phyloP scores from a whole-genome alignment of 371 early-diverging fungal species.

The Mucor saturninus region DNA sequence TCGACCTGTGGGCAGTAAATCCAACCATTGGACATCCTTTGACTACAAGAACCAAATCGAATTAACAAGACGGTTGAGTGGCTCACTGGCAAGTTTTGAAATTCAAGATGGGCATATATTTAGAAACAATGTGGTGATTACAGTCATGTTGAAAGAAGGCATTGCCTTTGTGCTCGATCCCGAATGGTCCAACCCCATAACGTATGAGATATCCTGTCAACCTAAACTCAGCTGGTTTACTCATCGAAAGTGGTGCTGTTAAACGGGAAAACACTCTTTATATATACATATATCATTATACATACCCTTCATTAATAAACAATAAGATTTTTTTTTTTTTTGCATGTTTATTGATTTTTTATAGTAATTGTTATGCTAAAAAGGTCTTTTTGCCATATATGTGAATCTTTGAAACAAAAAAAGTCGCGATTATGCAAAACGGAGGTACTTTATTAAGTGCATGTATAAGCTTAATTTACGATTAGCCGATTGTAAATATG shows the following conservation, averaged over 20 bases:
- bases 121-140: slow-evolving; percentile 3
- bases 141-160: slow-evolving; percentile 17
- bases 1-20: slow-evolving; percentile 4
- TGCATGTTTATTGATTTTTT: too few species aligned
- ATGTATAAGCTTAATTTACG: too few species aligned
- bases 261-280: not conserved
- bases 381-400: too few species aligned
- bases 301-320: not conserved
- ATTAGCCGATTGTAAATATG: too few species aligned
- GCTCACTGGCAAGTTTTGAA: not conserved
- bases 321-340: too few species aligned
- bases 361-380: too few species aligned
- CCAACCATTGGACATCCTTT: slow-evolving; percentile 16
- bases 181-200: slow-evolving; percentile 23
- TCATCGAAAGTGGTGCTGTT: too few species aligned
- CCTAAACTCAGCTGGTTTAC: slow-evolving; percentile 16
- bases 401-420: too few species aligned
- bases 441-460: too few species aligned
- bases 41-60: slow-evolving; percentile 18
- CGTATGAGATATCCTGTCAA: slow-evolving; percentile 13
- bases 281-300: not conserved
- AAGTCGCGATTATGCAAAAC: too few species aligned
- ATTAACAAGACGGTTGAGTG: slow-evolving; percentile 6
- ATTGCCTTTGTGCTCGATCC: slow-evolving; percentile 27
- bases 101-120: slow-evolving; percentile 17